A percentile compares a stretch with the other conserved stretches of the same genome.
Evolutionary conservation across 805 yeast species (phyloP).

Genomic region (Kodamaea sagamina): DNA sequence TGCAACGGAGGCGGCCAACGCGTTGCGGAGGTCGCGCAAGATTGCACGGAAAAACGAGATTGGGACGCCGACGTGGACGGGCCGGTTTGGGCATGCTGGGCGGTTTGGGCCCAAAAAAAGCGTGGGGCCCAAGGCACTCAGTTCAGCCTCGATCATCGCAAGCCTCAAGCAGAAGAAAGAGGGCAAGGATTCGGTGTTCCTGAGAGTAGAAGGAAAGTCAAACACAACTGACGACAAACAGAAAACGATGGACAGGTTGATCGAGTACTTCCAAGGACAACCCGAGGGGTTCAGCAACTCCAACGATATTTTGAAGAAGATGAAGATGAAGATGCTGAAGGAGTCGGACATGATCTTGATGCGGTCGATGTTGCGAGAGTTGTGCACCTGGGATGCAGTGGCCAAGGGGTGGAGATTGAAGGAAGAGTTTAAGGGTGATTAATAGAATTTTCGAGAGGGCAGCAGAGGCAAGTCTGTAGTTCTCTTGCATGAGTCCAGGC

Average conservation of each 20-base stretch:
- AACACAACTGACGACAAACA: constrained; percentile 20
- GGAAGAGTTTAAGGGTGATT: constrained; percentile 37
- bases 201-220: constrained; percentile 5
- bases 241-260: constrained; percentile 37
- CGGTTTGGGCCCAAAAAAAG: constrained; percentile 36
- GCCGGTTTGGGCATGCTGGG: constrained; percentile 86
- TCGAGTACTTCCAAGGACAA: constrained; percentile 37
- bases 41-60: constrained; percentile 48
- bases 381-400: constrained; percentile 66
- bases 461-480: too few relatives aligned
- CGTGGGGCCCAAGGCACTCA: not conserved
- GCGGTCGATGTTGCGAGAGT: constrained; percentile 65
- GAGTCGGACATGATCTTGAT: constrained; percentile 60
- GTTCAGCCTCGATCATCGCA: constrained; percentile 43
- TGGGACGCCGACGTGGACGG: constrained; percentile 97
- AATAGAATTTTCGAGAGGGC: too few relatives aligned
- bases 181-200: constrained; percentile 25
- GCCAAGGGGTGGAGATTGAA: constrained; percentile 67
- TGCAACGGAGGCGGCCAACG: constrained; percentile 54
- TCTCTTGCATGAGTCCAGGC: not conserved
- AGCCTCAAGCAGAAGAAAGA: constrained; percentile 48
- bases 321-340: constrained; percentile 22
- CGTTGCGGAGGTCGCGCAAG: constrained; percentile 61
- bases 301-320: constrained; percentile 45
- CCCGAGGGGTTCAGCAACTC: constrained; percentile 49